Base-by-base conservation (phyloP, 352 stramenopile genomes). In the Pythium volutum region DNA sequence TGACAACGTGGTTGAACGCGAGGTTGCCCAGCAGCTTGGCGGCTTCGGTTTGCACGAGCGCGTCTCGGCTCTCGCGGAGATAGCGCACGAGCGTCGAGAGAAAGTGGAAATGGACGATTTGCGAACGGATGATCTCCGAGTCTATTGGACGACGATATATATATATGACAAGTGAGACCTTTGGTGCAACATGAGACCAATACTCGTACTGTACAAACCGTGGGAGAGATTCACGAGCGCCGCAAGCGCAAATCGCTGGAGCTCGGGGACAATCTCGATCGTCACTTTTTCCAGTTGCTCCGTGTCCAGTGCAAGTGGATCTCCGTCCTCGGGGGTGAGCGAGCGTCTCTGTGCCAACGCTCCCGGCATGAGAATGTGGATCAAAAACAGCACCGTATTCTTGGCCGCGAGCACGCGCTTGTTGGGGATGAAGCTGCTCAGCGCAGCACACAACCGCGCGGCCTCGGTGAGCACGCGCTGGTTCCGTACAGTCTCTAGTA, bases 361-460 rank as follows among this genome's bases (percentile, higher is more conserved):
- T 55, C 48, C 36, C 2, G 76, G 75, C 3, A 77, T 53, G 2
- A 89, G 56, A 42, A 84, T 68, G 14, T 71, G 47, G 12, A 77
- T 65, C 25, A 89, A 50, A 27, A 78, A 69, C 14, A 75, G 69
- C 10, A 92, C 80, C 14, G 72, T 62, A 34, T 79, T 84, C 59
- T 90, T 92, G 12, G 82, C 74, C 11, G 82, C 78, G 4, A 92
- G 57, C 2, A 84, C 71, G 11, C 79, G 79, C 52, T 92, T 92
- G 66, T 90, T 92, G 3, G 76, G 70, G 15, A 83, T 55, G 29
- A 75, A 73, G 10, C 47, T 61, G 9, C 68, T 78, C 16, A 92
- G 64, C 14, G 79, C 75, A 15, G 80, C 79, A 50, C 81, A 86
- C 22, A 92, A 61, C 3, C 83, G 74, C 6, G 71, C 59, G 3